phyloP scores from a whole-genome alignment of 75 land plant species.

The Ceratopteris richardii region DNA sequence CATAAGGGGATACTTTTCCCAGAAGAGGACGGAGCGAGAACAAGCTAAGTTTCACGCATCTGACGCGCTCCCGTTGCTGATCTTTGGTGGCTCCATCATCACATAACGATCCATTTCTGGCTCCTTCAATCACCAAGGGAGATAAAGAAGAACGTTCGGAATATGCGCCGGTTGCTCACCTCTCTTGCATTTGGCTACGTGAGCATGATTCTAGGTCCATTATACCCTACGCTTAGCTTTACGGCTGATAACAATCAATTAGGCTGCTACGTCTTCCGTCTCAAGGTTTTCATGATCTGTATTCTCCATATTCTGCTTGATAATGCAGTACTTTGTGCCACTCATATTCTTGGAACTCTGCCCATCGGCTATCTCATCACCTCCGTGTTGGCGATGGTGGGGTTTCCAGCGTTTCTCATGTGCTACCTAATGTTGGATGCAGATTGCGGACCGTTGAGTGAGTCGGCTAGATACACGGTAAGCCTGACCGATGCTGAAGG shows the following conservation, averaged over 20 bases:
- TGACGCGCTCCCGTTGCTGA: no score
- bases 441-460: no score
- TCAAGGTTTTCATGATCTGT: neutral
- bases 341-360: neutral
- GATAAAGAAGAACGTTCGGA: neutral
- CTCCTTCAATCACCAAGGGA: neutral
- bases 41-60: neutral
- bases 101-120: slow-evolving; percentile 1
- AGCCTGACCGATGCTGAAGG: no score
- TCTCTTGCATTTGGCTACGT: neutral
- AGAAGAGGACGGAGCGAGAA: neutral
- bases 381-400: neutral
- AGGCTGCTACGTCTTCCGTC: neutral
- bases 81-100: neutral
- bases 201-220: slow-evolving; percentile 7
- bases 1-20: neutral
- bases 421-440: no score
- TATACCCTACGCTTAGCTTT: slow-evolving; percentile 1
- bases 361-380: neutral
- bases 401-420: neutral
- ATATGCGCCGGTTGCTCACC: neutral
- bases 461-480: no score
- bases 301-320: slow-evolving; percentile 3
- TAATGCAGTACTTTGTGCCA: neutral
- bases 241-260: slow-evolving; percentile 1